A percentile compares a stretch with the other conserved stretches of the same genome.
Conservation (phyloP, 768 basidiomycete species). For the Butyriboletus loyo region DNA sequence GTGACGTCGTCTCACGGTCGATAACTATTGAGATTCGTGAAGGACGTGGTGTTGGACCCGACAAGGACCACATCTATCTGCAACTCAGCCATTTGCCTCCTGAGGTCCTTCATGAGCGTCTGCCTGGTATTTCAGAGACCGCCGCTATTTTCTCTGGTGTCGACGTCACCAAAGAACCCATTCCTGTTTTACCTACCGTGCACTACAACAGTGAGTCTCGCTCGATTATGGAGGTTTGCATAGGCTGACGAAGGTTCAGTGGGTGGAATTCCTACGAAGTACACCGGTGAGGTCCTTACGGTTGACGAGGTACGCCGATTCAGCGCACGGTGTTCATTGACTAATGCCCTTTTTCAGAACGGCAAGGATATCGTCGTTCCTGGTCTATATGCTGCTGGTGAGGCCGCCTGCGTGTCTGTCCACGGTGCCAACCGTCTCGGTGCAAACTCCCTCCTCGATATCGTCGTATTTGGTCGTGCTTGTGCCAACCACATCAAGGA, state of each 20-base stretch:
- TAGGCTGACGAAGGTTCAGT: slow-evolving; percentile 44
- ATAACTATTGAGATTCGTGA: slow-evolving; percentile 99
- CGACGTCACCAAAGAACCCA: slow-evolving; percentile 99
- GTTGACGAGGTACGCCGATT: slow-evolving; percentile 52
- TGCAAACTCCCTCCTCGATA: slow-evolving; percentile 97
- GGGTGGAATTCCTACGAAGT: slow-evolving; percentile 99
- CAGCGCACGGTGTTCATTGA: neutral
- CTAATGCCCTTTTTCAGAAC: slow-evolving; percentile 35
- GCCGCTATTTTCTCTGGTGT: slow-evolving; percentile 98
- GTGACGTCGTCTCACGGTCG: slow-evolving; percentile 97
- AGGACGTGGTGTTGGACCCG: slow-evolving; percentile 97
- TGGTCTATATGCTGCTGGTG: slow-evolving; percentile 96
- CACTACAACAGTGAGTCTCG: slow-evolving; percentile 90
- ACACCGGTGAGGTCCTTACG: slow-evolving; percentile 96
- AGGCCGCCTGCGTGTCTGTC: slow-evolving; percentile 98
- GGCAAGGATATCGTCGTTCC: slow-evolving; percentile 95
- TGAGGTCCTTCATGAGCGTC: slow-evolving; percentile 91
- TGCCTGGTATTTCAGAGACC: slow-evolving; percentile 99
- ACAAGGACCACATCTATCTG: slow-evolving; percentile 95
- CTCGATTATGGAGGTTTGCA: neutral
- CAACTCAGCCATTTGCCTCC: slow-evolving; percentile 97
- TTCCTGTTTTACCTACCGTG: slow-evolving; percentile 96
- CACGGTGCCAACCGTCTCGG: slow-evolving; percentile 99
- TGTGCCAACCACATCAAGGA: slow-evolving; percentile 97
- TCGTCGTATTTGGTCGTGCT: slow-evolving; percentile 99